Percentiles rank a stretch among this genome's conserved stretches.
Conservation (phyloP, 2,329 filamentous ascomycete genomes). For the Diaporthe vexans region DNA sequence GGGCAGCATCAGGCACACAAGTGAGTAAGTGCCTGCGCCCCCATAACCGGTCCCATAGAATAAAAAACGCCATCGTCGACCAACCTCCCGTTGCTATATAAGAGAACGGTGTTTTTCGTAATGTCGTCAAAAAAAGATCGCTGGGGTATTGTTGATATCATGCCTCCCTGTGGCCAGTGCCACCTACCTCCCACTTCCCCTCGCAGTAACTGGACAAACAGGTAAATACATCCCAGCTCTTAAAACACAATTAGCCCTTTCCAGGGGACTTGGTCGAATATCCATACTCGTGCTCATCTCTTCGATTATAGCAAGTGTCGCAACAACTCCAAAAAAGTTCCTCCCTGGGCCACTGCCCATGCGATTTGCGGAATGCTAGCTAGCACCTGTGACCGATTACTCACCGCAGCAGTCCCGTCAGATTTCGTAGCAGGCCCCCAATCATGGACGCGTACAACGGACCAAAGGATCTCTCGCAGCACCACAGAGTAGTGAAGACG, state of each 20-base stretch:
- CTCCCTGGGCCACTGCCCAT: neutral
- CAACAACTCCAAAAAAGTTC: neutral
- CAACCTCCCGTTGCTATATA: neutral
- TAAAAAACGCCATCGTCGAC: neutral
- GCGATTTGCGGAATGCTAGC: neutral
- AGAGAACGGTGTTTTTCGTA: slow-evolving; percentile 9
- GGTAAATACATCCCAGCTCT: slow-evolving; percentile 18
- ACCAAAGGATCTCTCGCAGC: no score
- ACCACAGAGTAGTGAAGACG: rapidly evolving
- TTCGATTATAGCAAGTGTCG: neutral
- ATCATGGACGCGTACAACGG: neutral
- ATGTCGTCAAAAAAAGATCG: slow-evolving; percentile 29
- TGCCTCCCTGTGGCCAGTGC: slow-evolving; percentile 11
- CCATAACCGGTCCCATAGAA: neutral
- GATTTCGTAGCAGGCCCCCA: neutral
- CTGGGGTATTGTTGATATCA: slow-evolving; percentile 37
- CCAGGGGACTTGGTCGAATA: neutral
- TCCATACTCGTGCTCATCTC: neutral
- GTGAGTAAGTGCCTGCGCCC: neutral
- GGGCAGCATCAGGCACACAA: neutral
- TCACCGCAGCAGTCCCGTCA: neutral
- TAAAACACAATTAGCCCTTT: neutral
- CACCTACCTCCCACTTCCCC: neutral
- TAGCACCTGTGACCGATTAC: no score
- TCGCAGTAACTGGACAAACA: neutral